Evolutionary conservation across 768 basidiomycete species (phyloP).

Genomic region (Hypholoma fasciculare): DNA sequence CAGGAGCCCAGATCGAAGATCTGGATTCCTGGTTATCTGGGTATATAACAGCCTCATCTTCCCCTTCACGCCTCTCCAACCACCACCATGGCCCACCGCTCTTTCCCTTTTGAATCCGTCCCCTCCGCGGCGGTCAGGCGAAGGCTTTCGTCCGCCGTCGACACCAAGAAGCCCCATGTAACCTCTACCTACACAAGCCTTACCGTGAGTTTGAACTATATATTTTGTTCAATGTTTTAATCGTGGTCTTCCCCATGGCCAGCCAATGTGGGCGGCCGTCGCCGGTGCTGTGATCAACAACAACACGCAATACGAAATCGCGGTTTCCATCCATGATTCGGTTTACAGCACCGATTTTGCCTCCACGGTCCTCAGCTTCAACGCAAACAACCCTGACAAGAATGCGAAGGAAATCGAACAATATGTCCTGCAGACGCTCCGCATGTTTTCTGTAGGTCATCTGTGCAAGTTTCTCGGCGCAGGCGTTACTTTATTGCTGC

Average conservation of each 20-base stretch:
- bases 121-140: slow-evolving; percentile 63
- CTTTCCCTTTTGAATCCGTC: slow-evolving; percentile 58
- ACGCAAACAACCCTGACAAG: slow-evolving; percentile 48
- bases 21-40: slow-evolving; percentile 2
- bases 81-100: slow-evolving; percentile 50
- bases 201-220: slow-evolving; percentile 46
- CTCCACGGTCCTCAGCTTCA: slow-evolving; percentile 55
- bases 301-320: slow-evolving; percentile 65
- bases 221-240: slow-evolving; percentile 12
- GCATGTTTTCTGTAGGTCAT: slow-evolving; percentile 74
- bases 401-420: slow-evolving; percentile 63
- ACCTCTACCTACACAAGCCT: slow-evolving; percentile 58
- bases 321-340: slow-evolving; percentile 81
- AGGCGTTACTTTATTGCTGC: slow-evolving; percentile 70
- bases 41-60: slow-evolving; percentile 28
- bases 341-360: slow-evolving; percentile 83
- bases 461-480: slow-evolving; percentile 86
- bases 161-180: slow-evolving; percentile 53
- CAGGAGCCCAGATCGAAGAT: not conserved
- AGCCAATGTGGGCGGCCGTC: slow-evolving; percentile 91
- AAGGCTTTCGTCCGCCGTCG: slow-evolving; percentile 62
- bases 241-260: slow-evolving; percentile 19
- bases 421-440: slow-evolving; percentile 62
- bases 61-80: slow-evolving; percentile 23
- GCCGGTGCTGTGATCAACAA: slow-evolving; percentile 63